Evolutionary conservation across 2,329 filamentous ascomycete species (phyloP).

Genomic region (Tolypocladium endophyticum): DNA sequence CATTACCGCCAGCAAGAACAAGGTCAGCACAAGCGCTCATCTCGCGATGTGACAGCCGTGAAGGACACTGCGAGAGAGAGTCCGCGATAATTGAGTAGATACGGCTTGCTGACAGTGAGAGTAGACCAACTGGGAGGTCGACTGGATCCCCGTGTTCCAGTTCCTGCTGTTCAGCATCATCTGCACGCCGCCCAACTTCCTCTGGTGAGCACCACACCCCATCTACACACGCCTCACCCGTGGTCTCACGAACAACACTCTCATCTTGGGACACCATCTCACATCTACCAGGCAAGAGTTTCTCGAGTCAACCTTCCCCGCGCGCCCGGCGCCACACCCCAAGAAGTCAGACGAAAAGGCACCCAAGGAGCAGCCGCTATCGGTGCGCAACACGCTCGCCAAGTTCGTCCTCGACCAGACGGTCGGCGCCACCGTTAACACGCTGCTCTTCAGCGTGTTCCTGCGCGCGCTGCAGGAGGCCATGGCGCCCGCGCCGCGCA

Average conservation of each 20-base stretch:
- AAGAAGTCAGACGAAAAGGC: constrained; percentile 13
- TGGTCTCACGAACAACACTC: neutral
- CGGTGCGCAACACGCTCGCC: constrained; percentile 51
- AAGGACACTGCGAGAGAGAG: neutral
- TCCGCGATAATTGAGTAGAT: neutral
- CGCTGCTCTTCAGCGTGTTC: constrained; percentile 49
- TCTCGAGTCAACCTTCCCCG: constrained; percentile 66
- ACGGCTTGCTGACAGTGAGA: neutral
- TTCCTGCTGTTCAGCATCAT: constrained; percentile 67
- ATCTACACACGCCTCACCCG: neutral
- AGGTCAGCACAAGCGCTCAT: constrained; percentile 36
- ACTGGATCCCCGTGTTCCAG: constrained; percentile 60
- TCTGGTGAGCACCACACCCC: constrained; percentile 49
- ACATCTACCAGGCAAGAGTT: constrained; percentile 54
- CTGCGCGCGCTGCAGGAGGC: constrained; percentile 45
- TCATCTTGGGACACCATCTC: neutral
- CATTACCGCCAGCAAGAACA: constrained; percentile 50
- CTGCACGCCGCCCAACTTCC: constrained; percentile 70
- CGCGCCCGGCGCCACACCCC: constrained; percentile 36
- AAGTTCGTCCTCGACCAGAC: constrained; percentile 64
- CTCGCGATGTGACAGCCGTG: neutral
- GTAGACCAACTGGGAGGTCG: constrained; percentile 29
- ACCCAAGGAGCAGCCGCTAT: constrained; percentile 26
- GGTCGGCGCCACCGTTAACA: constrained; percentile 55
- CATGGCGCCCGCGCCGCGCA: constrained; percentile 29